Evolutionary conservation across 1,284 basidiomycete species (phyloP).

Genomic region (Cutaneotrichosporon daszewskae): DNA sequence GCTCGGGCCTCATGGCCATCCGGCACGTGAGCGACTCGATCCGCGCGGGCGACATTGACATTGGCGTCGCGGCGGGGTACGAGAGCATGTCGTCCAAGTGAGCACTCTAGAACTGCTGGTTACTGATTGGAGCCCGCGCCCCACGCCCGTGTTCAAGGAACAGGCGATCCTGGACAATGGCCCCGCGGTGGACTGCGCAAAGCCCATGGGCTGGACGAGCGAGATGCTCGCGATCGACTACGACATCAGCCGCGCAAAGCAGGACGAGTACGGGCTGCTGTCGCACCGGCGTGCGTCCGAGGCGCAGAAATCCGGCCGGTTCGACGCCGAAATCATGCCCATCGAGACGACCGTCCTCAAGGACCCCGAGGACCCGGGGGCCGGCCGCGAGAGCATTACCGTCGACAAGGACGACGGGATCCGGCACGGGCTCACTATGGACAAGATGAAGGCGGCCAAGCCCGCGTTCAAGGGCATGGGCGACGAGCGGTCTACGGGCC

Average conservation of each 20-base stretch:
- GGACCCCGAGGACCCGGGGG: slow-evolving; percentile 24
- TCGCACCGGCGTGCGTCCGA: slow-evolving; percentile 71
- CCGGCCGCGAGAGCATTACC: slow-evolving; percentile 51
- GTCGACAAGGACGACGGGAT: slow-evolving; percentile 77
- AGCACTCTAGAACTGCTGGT: neutral
- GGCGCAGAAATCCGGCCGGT: slow-evolving; percentile 59
- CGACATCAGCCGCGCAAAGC: slow-evolving; percentile 64
- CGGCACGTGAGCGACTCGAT: slow-evolving; percentile 67
- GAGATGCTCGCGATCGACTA: slow-evolving; percentile 76
- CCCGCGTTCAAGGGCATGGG: slow-evolving; percentile 86
- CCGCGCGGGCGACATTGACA: slow-evolving; percentile 57
- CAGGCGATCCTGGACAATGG: slow-evolving; percentile 61
- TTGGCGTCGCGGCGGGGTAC: slow-evolving; percentile 73
- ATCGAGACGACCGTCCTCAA: slow-evolving; percentile 54
- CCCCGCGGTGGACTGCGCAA: slow-evolving; percentile 66
- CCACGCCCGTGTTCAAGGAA: slow-evolving; percentile 66
- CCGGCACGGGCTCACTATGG: slow-evolving; percentile 67
- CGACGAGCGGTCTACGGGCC: slow-evolving; percentile 60
- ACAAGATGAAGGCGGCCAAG: slow-evolving; percentile 61
- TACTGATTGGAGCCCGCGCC: slow-evolving; percentile 57
- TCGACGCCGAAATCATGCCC: slow-evolving; percentile 73
- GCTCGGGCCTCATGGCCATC: slow-evolving; percentile 68
- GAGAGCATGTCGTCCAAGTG: slow-evolving; percentile 67
- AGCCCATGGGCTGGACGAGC: slow-evolving; percentile 90
- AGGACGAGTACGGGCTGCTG: slow-evolving; percentile 73